Conservation (phyloP, 495 filamentous ascomycete species). For the Tuber brumale region DNA sequence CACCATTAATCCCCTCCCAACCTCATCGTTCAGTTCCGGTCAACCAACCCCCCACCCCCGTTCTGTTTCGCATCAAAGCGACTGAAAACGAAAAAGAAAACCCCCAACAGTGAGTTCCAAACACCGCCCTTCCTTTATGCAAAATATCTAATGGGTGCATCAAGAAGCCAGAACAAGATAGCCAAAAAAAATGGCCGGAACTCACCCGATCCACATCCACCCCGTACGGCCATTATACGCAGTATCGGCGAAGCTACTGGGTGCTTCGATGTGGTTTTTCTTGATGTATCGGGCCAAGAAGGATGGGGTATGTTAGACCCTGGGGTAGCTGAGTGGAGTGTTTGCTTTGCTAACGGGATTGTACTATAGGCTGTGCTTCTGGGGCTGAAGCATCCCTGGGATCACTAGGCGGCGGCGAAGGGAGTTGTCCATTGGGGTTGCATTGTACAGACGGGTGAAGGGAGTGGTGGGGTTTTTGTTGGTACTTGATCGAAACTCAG, state of each 20-base stretch:
- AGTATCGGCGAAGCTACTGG: constrained; percentile 74
- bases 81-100: background rate
- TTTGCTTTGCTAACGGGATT: constrained; percentile 41
- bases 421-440: constrained; percentile 57
- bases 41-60: background rate
- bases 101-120: background rate
- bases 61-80: background rate
- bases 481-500: background rate
- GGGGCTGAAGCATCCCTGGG: constrained; percentile 97
- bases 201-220: constrained; percentile 68
- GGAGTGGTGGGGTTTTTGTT: background rate
- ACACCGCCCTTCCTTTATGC: background rate
- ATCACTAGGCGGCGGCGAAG: constrained; percentile 64
- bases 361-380: constrained; percentile 58
- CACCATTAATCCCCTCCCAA: background rate
- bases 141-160: background rate
- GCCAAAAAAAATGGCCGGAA: constrained; percentile 50
- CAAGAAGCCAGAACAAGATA: constrained; percentile 40
- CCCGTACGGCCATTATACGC: constrained; percentile 71
- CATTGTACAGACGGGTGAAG: constrained; percentile 54
- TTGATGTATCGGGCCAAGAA: constrained; percentile 82
- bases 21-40: background rate
- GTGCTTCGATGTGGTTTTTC: constrained; percentile 99
- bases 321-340: constrained; percentile 12
- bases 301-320: constrained; percentile 56